Percentiles rank a stretch among this genome's conserved stretches.
Conservation (phyloP, 805 yeast species). For the Metschnikowia santaceciliae region DNA sequence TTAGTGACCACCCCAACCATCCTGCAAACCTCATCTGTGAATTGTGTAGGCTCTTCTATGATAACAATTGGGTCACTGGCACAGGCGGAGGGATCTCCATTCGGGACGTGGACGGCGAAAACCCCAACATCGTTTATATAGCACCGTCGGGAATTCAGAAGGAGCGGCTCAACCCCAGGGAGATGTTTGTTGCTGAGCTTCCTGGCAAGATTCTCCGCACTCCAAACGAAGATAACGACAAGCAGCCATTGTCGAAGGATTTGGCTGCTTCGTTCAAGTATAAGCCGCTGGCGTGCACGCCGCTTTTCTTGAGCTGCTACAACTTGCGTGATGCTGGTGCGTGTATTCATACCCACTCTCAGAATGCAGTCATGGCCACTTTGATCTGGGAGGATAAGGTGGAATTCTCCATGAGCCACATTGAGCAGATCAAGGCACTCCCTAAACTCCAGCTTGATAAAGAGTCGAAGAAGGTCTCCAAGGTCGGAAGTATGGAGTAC, state of each 20-base stretch:
- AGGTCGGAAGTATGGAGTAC: slow-evolving; percentile 65
- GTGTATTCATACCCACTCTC: slow-evolving; percentile 93
- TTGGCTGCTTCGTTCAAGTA: slow-evolving; percentile 40
- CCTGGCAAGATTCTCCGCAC: slow-evolving; percentile 49
- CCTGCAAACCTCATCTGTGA: slow-evolving; percentile 86
- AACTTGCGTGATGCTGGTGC: slow-evolving; percentile 75
- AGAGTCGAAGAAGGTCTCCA: slow-evolving; percentile 39
- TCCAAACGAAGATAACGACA: slow-evolving; percentile 42
- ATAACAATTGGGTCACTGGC: slow-evolving; percentile 89
- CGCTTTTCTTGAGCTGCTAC: slow-evolving; percentile 74
- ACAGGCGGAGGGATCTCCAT: slow-evolving; percentile 96
- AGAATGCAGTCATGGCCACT: slow-evolving; percentile 78
- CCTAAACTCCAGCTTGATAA: slow-evolving; percentile 47
- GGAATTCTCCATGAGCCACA: slow-evolving; percentile 73
- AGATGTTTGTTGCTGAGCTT: slow-evolving; percentile 74
- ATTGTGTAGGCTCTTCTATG: slow-evolving; percentile 70
- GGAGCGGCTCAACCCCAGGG: slow-evolving; percentile 77
- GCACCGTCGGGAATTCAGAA: slow-evolving; percentile 98
- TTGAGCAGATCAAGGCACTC: slow-evolving; percentile 91
- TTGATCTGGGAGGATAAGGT: slow-evolving; percentile 54
- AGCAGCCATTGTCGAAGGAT: slow-evolving; percentile 23
- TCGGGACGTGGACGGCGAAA: slow-evolving; percentile 41
- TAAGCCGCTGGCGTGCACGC: slow-evolving; percentile 94
- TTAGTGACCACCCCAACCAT: slow-evolving; percentile 46
- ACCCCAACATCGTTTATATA: slow-evolving; percentile 54